Base-by-base conservation (phyloP, 148 eudicot species). In the Cornus kousa region DNA sequence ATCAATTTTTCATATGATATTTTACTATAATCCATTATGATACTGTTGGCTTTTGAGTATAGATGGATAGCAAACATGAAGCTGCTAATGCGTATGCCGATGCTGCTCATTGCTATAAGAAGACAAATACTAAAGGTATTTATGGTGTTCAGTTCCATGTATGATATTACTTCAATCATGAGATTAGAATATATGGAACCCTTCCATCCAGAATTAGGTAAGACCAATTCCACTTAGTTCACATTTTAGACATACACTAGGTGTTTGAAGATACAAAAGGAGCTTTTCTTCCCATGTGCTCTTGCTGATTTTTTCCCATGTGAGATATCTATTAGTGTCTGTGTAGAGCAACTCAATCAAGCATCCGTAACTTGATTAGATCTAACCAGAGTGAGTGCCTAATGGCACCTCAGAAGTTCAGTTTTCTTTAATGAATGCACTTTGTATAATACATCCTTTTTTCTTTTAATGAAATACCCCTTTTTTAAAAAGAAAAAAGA, bases 61-160 rank as follows among this genome's bases (percentile, higher is more conserved):
- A 87, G 90, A 55, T 59, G 80, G 90, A 78, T 68, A 83, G 88
- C 83, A 87, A 79, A 75, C 90, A 87, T 73, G 90, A 87, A 79
- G 90, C 90, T 83, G 90, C 88, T 46, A 66, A 53, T 57, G 84
- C 88, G 35, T 87, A 81, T 77, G 90, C 80, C 22, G 85, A 85
- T 81, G 87, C 86, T 73, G 88, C 85, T 73, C 80, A 83, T 81
- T 85, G 86, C 80, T 87, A 85, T 70, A 87, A 87, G 85, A 87
- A 87, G 82, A 80, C 85, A 23, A 80, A 82, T 77, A 79, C 70
- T 31, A 87, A 79, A 85, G 85, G 90, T 87, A 37, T 69, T 55
- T 69, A 20, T 35, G 53, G 17, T 59, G n/a, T 70, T 59, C 35
- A 48, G 40, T 62, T n/a, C 66, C 23, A 62, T 62, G 62, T 14